Base-by-base conservation (phyloP, 2,329 filamentous ascomycete genomes). In the Aureobasidium sp. region DNA sequence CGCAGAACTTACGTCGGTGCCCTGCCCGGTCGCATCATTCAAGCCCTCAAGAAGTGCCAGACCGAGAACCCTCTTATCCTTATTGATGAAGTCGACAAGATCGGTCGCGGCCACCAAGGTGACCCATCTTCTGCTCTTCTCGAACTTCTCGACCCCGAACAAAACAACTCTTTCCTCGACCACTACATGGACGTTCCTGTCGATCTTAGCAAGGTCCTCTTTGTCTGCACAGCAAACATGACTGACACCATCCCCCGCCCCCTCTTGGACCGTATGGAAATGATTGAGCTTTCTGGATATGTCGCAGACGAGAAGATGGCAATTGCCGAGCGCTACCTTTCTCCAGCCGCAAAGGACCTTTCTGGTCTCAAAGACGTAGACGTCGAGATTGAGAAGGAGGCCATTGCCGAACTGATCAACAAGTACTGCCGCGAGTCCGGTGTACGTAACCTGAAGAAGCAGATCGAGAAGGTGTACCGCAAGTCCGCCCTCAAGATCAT, bases 101-200 rank as follows among this genome's bases (percentile, higher is more conserved):
- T 99, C 72, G 94, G 94, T 36, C 87, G 91, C 62, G 94, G 94
- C 5, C 94, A 97, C 72, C 94, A 97, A 76, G 94, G 94, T 30
- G 94, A 99, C 70, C 95, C 95, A 15, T 91, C 94, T 1, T 97
- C 93, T 25, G 94, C 94, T 34, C 81, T 99, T 59, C 84, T 99
- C 3, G 94, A 99, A 73, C 77, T 99, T 55, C 85, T 99, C 21
- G 94, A 99, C 67, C 94, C 94, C 0, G 94, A 99, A 75, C 94
- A 99, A 73, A 99, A 99, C 78, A 91, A 81, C 72, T 97, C 92
- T 29, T 99, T 99, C 83, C 76, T 99, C 65, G 94, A 99, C 69
- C 94, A 99, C 75, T 99, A 99, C 77, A 91, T 99, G 84, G 94
- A 99, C 73, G 91, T 99, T 0, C 94, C 94, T 0, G 93, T 99